A percentile compares a stretch with the other conserved stretches of the same genome.
Evolutionary conservation across 345 rosid genomes (phyloP).

Genomic region (Tarenaya hassleriana): DNA sequence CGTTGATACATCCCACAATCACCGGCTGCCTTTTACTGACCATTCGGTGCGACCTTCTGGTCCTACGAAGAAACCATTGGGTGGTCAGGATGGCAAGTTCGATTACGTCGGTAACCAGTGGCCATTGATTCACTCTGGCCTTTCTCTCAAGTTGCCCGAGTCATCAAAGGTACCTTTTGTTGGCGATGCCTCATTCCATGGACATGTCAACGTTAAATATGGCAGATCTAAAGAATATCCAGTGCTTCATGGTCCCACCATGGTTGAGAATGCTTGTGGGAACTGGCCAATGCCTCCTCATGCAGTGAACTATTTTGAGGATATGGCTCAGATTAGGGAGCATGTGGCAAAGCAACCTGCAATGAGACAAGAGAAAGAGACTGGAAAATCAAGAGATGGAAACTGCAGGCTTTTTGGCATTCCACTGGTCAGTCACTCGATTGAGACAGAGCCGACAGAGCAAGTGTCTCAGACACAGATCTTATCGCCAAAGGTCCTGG

Average conservation of each 20-base stretch:
- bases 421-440: slow-evolving; percentile 42
- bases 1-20: slow-evolving; percentile 36
- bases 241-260: slow-evolving; percentile 31
- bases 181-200: slow-evolving; percentile 34
- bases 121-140: slow-evolving; percentile 46
- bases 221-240: slow-evolving; percentile 38
- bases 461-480: slow-evolving; percentile 17
- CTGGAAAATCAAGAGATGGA: slow-evolving; percentile 40
- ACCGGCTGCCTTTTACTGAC: slow-evolving; percentile 33
- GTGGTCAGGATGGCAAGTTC: slow-evolving; percentile 44
- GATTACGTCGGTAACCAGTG: slow-evolving; percentile 37
- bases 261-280: slow-evolving; percentile 36
- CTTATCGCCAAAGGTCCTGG: slow-evolving; percentile 27
- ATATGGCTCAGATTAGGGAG: slow-evolving; percentile 32
- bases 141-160: slow-evolving; percentile 43
- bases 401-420: slow-evolving; percentile 74
- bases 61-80: slow-evolving; percentile 27
- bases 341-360: slow-evolving; percentile 28
- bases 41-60: slow-evolving; percentile 29
- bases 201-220: slow-evolving; percentile 34
- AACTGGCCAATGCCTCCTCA: slow-evolving; percentile 52
- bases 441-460: slow-evolving; percentile 29
- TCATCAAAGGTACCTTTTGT: slow-evolving; percentile 30
- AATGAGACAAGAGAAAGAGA: slow-evolving; percentile 32
- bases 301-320: slow-evolving; percentile 36